Percentiles rank a stretch among this genome's conserved stretches.
Evolutionary conservation across 345 rosid species (phyloP).

Genomic region (Limnanthes douglasii): DNA sequence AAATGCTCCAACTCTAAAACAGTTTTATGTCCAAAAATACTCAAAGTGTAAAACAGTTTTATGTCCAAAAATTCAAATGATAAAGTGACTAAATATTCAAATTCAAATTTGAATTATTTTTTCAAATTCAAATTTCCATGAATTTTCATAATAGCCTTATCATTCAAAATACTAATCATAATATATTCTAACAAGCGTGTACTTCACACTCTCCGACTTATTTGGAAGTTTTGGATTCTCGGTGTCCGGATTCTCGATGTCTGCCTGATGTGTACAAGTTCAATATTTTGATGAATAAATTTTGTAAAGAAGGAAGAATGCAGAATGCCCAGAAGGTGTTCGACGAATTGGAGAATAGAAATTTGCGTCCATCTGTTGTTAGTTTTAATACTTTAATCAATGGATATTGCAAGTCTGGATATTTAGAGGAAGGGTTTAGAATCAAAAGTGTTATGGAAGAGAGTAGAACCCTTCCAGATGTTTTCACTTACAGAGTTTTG

Average conservation of each 20-base stretch:
- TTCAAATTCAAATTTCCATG: too few species aligned
- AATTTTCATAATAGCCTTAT: too few species aligned
- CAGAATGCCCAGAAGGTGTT: conserved; percentile 44
- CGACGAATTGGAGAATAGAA: conserved; percentile 36
- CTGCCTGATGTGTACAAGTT: conserved; percentile 34
- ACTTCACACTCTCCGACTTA: too few species aligned
- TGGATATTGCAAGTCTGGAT: conserved; percentile 49
- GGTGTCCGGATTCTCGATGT: conserved; percentile 42
- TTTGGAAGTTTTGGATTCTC: conserved; percentile 60
- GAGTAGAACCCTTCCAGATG: conserved; percentile 29
- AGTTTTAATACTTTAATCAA: conserved; percentile 82
- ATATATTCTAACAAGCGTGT: too few species aligned
- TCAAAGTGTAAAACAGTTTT: too few species aligned
- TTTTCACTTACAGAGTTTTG: conserved; percentile 53
- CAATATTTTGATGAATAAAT: conserved; percentile 45
- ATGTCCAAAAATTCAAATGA: too few species aligned
- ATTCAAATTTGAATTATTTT: too few species aligned
- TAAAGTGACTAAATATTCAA: too few species aligned
- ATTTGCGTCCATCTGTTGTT: conserved; percentile 37
- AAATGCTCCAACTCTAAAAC: too few species aligned
- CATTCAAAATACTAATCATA: too few species aligned
- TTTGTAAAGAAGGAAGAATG: conserved; percentile 33
- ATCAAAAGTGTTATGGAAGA: conserved; percentile 51
- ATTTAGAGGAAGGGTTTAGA: conserved; percentile 42
- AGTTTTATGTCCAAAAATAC: too few species aligned